These are phyloP conservation scores for Carex littledalei DNA, from an alignment of 176 grass and related monocot species.

Conservation along the genomic window DNA sequence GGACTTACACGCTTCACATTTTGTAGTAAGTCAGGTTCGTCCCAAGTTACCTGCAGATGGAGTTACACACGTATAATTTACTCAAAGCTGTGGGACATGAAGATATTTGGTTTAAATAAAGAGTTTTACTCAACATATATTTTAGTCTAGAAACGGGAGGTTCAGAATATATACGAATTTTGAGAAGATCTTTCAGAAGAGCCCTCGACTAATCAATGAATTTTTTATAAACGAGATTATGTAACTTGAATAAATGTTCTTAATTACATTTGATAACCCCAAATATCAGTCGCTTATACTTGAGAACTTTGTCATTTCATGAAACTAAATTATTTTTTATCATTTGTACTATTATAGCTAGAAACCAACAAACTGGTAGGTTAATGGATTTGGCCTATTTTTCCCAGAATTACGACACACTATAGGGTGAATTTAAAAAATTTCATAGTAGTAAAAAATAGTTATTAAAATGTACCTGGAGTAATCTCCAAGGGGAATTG, in stretches of 20 bases:
- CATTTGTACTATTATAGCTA: neutral
- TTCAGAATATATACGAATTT: neutral
- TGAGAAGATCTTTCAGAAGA: neutral
- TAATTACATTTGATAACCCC: neutral
- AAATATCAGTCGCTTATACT: neutral
- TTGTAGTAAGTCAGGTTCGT: conserved; percentile 96
- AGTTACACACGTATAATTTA: neutral
- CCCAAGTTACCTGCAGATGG: conserved; percentile 75
- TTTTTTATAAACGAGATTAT: neutral
- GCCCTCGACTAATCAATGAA: neutral
- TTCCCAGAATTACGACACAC: neutral
- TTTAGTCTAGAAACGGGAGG: neutral
- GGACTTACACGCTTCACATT: conserved; percentile 93
- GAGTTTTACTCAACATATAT: neutral
- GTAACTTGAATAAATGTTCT: neutral
- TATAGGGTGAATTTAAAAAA: neutral
- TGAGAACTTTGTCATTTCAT: neutral
- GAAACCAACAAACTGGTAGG: neutral
- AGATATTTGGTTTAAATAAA: neutral
- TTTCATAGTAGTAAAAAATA: neutral
- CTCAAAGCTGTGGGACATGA: neutral
- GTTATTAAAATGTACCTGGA: conserved; percentile 44
- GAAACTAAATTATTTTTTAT: neutral
- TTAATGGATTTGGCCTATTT: neutral
- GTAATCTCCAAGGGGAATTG: conserved; percentile 85